A percentile compares a stretch with the other conserved stretches of the same genome.
These are phyloP conservation scores for Endoconidiophora laricicola DNA, from an alignment of 2,329 filamentous ascomycete species.

Conservation along the genomic window DNA sequence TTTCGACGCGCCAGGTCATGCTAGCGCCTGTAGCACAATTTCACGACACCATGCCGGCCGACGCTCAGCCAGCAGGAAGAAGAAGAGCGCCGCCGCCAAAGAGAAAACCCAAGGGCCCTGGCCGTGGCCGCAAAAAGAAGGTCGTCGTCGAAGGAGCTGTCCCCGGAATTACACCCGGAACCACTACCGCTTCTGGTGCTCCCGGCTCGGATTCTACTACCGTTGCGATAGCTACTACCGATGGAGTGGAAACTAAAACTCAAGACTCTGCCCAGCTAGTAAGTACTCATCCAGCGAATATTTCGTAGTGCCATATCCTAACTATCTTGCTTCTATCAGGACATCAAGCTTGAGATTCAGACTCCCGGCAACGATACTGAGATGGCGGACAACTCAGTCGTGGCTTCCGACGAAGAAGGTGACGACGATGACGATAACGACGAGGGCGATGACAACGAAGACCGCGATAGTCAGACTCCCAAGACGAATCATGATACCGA, in stretches of 20 bases:
- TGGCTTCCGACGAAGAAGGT: constrained; percentile 29
- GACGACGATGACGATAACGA: constrained; percentile 32
- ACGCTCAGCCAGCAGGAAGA: constrained; percentile 24
- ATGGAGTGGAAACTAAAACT: constrained; percentile 2
- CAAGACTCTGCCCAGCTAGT: neutral
- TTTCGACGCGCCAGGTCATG: constrained; percentile 38
- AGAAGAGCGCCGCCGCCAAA: constrained; percentile 61
- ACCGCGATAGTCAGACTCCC: constrained; percentile 22
- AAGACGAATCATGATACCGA: neutral
- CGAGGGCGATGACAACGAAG: constrained; percentile 29
- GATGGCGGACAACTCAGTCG: constrained; percentile 33
- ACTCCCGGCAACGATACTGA: constrained; percentile 32
- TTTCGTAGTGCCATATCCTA: neutral
- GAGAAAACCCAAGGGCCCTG: constrained; percentile 53
- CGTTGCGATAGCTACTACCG: neutral
- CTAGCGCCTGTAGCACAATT: constrained; percentile 39
- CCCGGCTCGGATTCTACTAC: constrained; percentile 14
- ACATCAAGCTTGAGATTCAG: neutral
- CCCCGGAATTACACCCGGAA: constrained; percentile 22
- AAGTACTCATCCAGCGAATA: neutral
- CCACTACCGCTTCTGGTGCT: constrained; percentile 16
- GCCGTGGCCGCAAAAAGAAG: constrained; percentile 68
- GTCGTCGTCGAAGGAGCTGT: constrained; percentile 28
- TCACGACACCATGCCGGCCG: constrained; percentile 33
- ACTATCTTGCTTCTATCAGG: neutral